Base-by-base conservation (phyloP, 2,329 filamentous ascomycete species). In the Cladosporium oxysporum region DNA sequence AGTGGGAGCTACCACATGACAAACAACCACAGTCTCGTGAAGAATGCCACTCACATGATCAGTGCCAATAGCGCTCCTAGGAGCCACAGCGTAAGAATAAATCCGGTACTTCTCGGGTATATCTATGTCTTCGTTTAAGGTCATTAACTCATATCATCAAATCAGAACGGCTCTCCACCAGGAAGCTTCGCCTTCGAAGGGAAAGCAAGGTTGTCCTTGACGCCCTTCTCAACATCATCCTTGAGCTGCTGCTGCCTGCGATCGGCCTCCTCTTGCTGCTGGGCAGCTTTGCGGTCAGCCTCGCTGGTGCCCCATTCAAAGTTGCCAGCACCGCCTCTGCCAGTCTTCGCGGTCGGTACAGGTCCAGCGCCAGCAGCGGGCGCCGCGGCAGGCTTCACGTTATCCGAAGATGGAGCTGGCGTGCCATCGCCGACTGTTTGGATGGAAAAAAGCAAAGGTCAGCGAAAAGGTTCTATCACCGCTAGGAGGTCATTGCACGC, bases 251-350 rank as follows among this genome's bases (percentile, higher is more conserved):
- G 66, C 63, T 71, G 61, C 60, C 67, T 70, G 44, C 66, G 62
- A 62, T 73, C 69, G 37, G 75, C 72, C 58, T 71, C 73, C 63
- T 76, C 72, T 64, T 71, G 65, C 66, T 66, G 69, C 60, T 67
- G 74, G 44, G 62, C 65, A 60, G 70, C 67, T 44, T 71, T 76
- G 57, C 71, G 66, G 65, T 77, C 76, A 65, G 72, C 71, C 33
- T 66, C 69, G 63, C 78, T 77, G 57, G 63, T 76, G 68, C 71
- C 69, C 28, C 68, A 82, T n/a, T 78, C 73, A 66, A 79, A 81
- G 62, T 83, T 83, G 3, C 81, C 81, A n/a, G 80, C 80, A 7
- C 81, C 81, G 31, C 81, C 81, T 55, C 81, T 72, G 1, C 81
- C 81, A 14, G 63, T 60, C 47, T 69, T 77, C 31, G 57, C 26